These are phyloP conservation scores for Aspergillus neoniger DNA, from an alignment of 2,329 filamentous ascomycete genomes.

Conservation along the genomic window DNA sequence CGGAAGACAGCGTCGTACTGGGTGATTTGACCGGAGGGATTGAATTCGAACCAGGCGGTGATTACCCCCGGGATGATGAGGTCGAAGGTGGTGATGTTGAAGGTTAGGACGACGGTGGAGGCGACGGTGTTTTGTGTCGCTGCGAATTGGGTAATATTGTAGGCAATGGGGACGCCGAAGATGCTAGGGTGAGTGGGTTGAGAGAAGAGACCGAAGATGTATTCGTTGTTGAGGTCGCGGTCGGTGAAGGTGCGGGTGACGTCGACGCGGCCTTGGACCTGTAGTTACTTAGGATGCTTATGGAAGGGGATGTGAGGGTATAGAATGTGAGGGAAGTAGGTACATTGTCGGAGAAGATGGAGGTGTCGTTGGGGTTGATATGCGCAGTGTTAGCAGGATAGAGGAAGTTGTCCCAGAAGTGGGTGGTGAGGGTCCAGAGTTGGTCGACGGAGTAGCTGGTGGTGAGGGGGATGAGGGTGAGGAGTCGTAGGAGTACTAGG, in stretches of 20 bases:
- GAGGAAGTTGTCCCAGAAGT: slow-evolving; percentile 28
- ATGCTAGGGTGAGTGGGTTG: slow-evolving; percentile 23
- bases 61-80: slow-evolving; percentile 25
- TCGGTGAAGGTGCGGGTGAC: slow-evolving; percentile 30
- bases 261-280: slow-evolving; percentile 32
- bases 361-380: slow-evolving; percentile 23
- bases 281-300: neutral
- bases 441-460: slow-evolving; percentile 21
- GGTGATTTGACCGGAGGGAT: slow-evolving; percentile 17
- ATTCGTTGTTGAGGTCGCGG: slow-evolving; percentile 30
- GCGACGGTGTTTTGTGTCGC: slow-evolving; percentile 26
- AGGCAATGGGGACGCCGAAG: slow-evolving; percentile 24
- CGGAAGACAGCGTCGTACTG: slow-evolving; percentile 25
- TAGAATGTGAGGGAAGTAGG: too few relatives aligned
- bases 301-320: neutral
- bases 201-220: slow-evolving; percentile 31
- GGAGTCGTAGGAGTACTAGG: neutral
- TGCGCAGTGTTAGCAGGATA: slow-evolving; percentile 28
- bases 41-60: slow-evolving; percentile 3
- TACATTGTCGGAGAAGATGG: slow-evolving; percentile 27
- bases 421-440: slow-evolving; percentile 27
- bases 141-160: slow-evolving; percentile 29
- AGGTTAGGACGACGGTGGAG: slow-evolving; percentile 26
- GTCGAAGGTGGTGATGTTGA: slow-evolving; percentile 27
- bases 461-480: neutral